Percentiles rank a stretch among this genome's conserved stretches.
phyloP scores from a whole-genome alignment of 2,329 filamentous ascomycete species.

The Pezicula radicicola region DNA sequence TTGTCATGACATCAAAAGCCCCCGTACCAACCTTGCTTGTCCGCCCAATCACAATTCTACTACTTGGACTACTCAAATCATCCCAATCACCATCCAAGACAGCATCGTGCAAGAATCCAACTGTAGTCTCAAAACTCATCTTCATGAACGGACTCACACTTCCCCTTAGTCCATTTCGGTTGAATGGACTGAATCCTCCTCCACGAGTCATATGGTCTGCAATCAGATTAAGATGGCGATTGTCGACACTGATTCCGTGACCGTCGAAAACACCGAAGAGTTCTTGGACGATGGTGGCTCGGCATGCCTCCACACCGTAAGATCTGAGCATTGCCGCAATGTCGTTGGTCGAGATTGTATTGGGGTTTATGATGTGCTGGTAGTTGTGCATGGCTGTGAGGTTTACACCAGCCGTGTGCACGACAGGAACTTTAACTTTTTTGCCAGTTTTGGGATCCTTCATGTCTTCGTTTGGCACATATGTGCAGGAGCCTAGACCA shows the following conservation, averaged over 20 bases:
- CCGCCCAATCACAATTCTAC: conserved; percentile 82
- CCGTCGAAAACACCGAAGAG: conserved; percentile 80
- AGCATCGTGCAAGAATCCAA: conserved; percentile 89
- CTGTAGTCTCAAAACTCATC: conserved; percentile 98
- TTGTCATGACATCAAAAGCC: conserved; percentile 80
- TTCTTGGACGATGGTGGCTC: conserved; percentile 82
- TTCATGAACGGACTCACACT: conserved; percentile 93
- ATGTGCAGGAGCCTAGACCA: conserved; percentile 70
- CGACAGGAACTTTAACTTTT: conserved; percentile 48
- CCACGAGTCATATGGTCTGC: conserved; percentile 97
- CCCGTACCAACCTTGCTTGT: conserved; percentile 85
- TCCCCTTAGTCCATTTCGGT: conserved; percentile 80
- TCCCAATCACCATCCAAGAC: conserved; percentile 89
- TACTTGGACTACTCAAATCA: conserved; percentile 79
- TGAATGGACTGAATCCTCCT: conserved; percentile 88
- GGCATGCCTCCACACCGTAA: conserved; percentile 93
- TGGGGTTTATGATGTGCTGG: conserved; percentile 79
- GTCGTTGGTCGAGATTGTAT: conserved; percentile 88
- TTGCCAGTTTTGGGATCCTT: conserved; percentile 45
- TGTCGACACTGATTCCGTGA: conserved; percentile 91
- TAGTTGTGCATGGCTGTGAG: conserved; percentile 87
- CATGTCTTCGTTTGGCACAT: conserved; percentile 57
- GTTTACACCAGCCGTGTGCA: conserved; percentile 84
- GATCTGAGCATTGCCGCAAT: conserved; percentile 78
- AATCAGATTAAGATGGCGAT: conserved; percentile 90